Evolutionary conservation across 306 rosid genomes (phyloP).

Genomic region (Spatholobus suberectus): DNA sequence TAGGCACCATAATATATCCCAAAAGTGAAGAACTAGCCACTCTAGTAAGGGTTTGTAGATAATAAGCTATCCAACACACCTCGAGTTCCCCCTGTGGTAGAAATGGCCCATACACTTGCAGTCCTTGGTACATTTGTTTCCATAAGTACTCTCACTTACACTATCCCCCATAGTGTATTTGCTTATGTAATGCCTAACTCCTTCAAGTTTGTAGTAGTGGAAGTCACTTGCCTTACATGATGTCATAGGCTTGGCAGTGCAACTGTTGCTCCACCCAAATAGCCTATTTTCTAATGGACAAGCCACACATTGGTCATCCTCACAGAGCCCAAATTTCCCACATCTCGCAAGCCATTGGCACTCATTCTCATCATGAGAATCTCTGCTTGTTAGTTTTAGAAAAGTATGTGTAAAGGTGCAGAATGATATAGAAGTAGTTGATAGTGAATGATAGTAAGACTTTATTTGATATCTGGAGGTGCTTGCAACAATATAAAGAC

Average conservation of each 20-base stretch:
- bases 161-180: slow-evolving; percentile 52
- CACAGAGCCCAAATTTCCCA: slow-evolving; percentile 64
- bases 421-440: too few species aligned
- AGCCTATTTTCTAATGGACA: slow-evolving; percentile 63
- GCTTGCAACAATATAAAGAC: too few species aligned
- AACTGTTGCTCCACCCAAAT: slow-evolving; percentile 66
- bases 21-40: slow-evolving; percentile 54
- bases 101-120: slow-evolving; percentile 68
- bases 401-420: too few species aligned
- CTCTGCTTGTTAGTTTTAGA: too few species aligned
- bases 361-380: slow-evolving; percentile 56
- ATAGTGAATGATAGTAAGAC: too few species aligned
- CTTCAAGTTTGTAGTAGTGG: slow-evolving; percentile 58
- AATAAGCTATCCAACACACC: slow-evolving; percentile 68
- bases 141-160: slow-evolving; percentile 48
- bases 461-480: too few species aligned
- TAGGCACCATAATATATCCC: slow-evolving; percentile 60
- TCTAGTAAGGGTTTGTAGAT: slow-evolving; percentile 56
- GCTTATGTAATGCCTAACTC: slow-evolving; percentile 68
- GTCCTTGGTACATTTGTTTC: slow-evolving; percentile 52
- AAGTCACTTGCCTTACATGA: slow-evolving; percentile 50
- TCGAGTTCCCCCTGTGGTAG: slow-evolving; percentile 51
- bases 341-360: slow-evolving; percentile 65
- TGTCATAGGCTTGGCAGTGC: slow-evolving; percentile 47
- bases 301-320: slow-evolving; percentile 69